phyloP scores from a whole-genome alignment of 805 yeast genomes.

The Pichia nanzhaoensis region DNA sequence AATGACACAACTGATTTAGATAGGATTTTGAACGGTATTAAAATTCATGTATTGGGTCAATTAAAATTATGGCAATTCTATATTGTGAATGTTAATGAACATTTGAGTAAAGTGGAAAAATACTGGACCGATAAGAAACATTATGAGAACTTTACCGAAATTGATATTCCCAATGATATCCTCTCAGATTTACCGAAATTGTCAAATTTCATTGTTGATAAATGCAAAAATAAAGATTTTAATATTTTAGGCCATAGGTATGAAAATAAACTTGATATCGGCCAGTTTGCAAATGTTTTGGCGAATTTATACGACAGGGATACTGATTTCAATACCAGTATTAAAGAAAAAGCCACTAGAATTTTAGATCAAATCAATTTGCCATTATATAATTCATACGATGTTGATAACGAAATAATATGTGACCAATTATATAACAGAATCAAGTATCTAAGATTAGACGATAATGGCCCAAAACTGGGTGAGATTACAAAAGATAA shows the following conservation, averaged over 20 bases:
- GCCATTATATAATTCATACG: slow-evolving; percentile 65
- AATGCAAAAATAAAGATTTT: slow-evolving; percentile 35
- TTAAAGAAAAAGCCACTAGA: slow-evolving; percentile 36
- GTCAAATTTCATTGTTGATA: slow-evolving; percentile 41
- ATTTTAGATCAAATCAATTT: slow-evolving; percentile 74
- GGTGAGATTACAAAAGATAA: slow-evolving; percentile 52
- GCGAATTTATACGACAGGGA: slow-evolving; percentile 30
- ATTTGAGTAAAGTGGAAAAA: slow-evolving; percentile 34
- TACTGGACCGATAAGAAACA: slow-evolving; percentile 26
- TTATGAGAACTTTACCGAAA: slow-evolving; percentile 12
- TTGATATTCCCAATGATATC: slow-evolving; percentile 40
- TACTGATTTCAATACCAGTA: slow-evolving; percentile 9
- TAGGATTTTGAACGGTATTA: slow-evolving; percentile 59
- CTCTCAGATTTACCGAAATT: slow-evolving; percentile 41
- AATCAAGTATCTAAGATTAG: slow-evolving; percentile 69
- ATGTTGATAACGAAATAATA: slow-evolving; percentile 62
- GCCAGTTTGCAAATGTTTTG: slow-evolving; percentile 48
- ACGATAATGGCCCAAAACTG: slow-evolving; percentile 70
- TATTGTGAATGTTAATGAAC: slow-evolving; percentile 50
- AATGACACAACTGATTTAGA: slow-evolving; percentile 47
- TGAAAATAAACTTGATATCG: slow-evolving; percentile 46
- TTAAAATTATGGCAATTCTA: slow-evolving; percentile 85
- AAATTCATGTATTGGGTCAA: slow-evolving; percentile 56
- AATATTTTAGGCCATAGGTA: slow-evolving; percentile 40
- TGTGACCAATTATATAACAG: slow-evolving; percentile 68